These are phyloP conservation scores for Sporothrix brasiliensis DNA, from an alignment of 2,329 filamentous ascomycete genomes.

Conservation along the genomic window DNA sequence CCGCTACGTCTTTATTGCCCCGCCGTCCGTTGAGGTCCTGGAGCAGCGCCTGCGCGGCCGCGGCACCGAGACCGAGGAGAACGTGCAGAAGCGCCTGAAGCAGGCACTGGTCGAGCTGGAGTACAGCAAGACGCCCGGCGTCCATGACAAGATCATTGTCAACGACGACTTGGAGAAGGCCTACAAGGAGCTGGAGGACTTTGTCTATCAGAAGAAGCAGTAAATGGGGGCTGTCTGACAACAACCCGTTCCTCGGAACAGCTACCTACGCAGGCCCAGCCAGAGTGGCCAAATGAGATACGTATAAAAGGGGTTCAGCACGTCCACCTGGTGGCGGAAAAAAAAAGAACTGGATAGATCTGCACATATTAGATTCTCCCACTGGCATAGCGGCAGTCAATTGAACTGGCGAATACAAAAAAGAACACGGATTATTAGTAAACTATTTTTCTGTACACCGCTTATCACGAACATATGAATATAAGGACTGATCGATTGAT, in stretches of 20 bases:
- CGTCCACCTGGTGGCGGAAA: not conserved
- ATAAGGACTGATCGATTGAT: conserved; percentile 20
- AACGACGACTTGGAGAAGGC: conserved; percentile 52
- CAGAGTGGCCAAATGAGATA: no score
- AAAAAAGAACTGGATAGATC: not conserved
- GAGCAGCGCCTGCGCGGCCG: conserved; percentile 74
- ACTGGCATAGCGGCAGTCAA: not conserved
- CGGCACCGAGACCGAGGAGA: conserved; percentile 77
- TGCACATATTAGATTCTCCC: not conserved
- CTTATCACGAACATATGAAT: not conserved
- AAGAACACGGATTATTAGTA: not conserved
- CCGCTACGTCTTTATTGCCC: conserved; percentile 82
- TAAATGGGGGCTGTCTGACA: not conserved
- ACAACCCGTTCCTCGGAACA: not conserved
- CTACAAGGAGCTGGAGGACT: conserved; percentile 57
- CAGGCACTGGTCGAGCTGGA: conserved; percentile 77
- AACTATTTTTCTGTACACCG: not conserved
- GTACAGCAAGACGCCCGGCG: conserved; percentile 67
- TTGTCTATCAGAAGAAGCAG: conserved; percentile 47
- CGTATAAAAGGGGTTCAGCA: not conserved
- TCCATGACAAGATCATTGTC: conserved; percentile 49
- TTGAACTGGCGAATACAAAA: not conserved
- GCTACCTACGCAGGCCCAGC: no score
- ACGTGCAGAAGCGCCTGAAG: conserved; percentile 66
- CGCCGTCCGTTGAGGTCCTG: conserved; percentile 73